Base-by-base conservation (phyloP, 2,329 filamentous ascomycete species). In the Neofusicoccum sp. region DNA sequence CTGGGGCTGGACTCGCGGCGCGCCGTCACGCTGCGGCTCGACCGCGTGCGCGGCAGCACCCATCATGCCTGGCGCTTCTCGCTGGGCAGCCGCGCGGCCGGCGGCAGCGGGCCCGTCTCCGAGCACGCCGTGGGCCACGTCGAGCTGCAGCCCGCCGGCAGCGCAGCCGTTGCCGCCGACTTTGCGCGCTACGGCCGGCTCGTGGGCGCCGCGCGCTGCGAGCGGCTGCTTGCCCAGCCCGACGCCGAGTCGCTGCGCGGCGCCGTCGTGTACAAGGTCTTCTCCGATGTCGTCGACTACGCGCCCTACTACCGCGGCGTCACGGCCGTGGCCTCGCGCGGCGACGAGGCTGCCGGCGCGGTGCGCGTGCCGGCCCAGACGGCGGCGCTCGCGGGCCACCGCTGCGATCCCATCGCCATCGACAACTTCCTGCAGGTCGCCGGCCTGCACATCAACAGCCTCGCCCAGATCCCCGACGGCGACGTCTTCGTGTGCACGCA, bases 391-490 rank as follows among this genome's bases (percentile, higher is more conserved):
- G n/a, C 22, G 12, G 33, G 33, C 47, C 6, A 11, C 7, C 7
- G 7, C 8, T 12, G 7, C 33, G 16, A 50, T 16, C 47, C 47
- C 64, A 64, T 45, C 43, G 61, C 62, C n/a, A 52, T 67, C 6
- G 62, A 64, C 47, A 64, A 64, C 33, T 64, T 58, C 54, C n/a
- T 64, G 14, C 62, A 64, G 45, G 50, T 64, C 12, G 52, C 62
- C 14, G 62, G 62, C 14, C 43, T 64, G 22, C 62, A 64, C 52
- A 41, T 47, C 50, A 64, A 64, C 37, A 59, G 39, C 43, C 12
- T 60, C 8, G 14, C 16, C 11, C 6, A 56, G 9, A 14, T 7
- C 47, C 7, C 29, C 28, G 6, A 33, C 7, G 47, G 47, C 29
- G 28, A 50, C 14, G 33, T 50, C 3, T 28, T 33, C 12, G 29